phyloP scores from a whole-genome alignment of 345 rosid species.

The Eucalyptus melliodora region DNA sequence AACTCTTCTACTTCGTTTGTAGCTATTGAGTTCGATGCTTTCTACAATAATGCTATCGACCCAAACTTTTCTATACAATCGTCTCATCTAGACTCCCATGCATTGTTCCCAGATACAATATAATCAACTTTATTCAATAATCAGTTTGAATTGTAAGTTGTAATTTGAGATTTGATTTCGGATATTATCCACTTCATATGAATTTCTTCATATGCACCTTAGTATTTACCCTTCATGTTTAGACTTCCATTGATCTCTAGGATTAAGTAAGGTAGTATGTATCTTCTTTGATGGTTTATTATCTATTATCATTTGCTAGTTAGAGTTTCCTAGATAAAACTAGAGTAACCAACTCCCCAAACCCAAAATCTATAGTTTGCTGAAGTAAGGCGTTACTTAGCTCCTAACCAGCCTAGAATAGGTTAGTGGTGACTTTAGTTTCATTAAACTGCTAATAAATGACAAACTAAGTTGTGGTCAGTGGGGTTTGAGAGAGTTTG shows the following conservation, averaged over 20 bases:
- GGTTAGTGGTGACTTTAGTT: not conserved
- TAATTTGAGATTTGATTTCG: not conserved
- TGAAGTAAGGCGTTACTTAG: not conserved
- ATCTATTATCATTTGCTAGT: too few relatives aligned
- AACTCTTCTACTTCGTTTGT: not conserved
- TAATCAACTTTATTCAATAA: not conserved
- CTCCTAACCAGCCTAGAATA: not conserved
- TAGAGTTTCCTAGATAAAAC: too few relatives aligned
- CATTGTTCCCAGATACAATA: not conserved
- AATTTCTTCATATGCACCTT: not conserved
- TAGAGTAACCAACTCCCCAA: not conserved
- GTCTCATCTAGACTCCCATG: not conserved
- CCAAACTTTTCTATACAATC: not conserved
- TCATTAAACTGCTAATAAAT: not conserved
- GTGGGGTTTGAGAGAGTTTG: not conserved
- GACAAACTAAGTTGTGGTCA: not conserved
- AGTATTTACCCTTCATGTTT: not conserved
- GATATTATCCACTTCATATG: not conserved
- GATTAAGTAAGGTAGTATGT: too few relatives aligned
- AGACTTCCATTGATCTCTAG: too few relatives aligned
- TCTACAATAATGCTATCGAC: not conserved
- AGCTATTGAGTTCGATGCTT: constrained; percentile 4
- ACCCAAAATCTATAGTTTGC: not conserved
- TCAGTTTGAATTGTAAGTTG: not conserved
- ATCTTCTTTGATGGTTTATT: too few relatives aligned